Base-by-base conservation (phyloP, 2,329 filamentous ascomycete genomes). In the Daldinia sp. region DNA sequence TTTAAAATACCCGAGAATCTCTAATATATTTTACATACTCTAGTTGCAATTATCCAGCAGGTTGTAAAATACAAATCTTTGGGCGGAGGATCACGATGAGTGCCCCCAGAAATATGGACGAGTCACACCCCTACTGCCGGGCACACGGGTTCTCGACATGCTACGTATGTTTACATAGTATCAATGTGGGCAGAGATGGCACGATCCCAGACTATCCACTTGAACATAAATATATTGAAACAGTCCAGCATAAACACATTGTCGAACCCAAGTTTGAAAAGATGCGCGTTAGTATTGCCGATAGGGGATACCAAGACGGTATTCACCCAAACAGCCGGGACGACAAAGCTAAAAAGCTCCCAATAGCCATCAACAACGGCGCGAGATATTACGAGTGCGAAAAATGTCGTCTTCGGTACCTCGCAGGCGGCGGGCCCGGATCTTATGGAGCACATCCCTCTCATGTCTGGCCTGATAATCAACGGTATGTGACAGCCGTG, bases 121-220 rank as follows among this genome's bases (percentile, higher is more conserved):
- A 2, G 21, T 15, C 21, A 15, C 21, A 3, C 9, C 10, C 58
- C 11, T 21, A 25, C 15, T 66, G 63, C 15, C 9, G n/a, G n/a
- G 0, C 5, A 5, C 64, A 67, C 15, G 17, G 3, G 4, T 56
- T 27, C 8, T 25, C 51, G 10, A 60, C 54, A 25, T 67, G 64
- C 4, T 25, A 23, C 4, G 10, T 35, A 51, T 67, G 64, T 27
- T 15, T 67, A 3, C 61, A 67, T 32, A 57, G 58, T 45, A 58
- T 67, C 25, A 64, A 62, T 10, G 13, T 39, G 0, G 10, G 11
- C 17, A 10, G 27, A 1, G n/a, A 29, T n/a, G 49, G 58, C 5
- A 25, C 1, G 1, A 41, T 56, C 10, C 41, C 32, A 1, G 3
- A 9, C 43, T 21, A 21, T 17, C 10, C 9, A 9, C 1, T 11